phyloP scores from a whole-genome alignment of 768 basidiomycete genomes.

The Pholiota microspora region DNA sequence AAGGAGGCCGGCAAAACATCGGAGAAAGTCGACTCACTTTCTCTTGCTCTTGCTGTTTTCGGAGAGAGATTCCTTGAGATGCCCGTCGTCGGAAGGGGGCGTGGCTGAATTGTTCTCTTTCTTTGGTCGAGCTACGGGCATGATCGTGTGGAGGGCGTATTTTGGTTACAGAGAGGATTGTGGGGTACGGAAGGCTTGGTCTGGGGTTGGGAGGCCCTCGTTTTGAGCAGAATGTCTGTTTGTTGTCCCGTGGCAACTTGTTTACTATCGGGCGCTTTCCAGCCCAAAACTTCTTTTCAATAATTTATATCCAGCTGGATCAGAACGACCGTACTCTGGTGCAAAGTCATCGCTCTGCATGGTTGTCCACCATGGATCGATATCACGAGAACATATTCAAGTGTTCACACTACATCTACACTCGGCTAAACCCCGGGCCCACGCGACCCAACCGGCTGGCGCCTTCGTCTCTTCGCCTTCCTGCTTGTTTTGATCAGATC shows the following conservation, averaged over 20 bases:
- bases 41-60: conserved; percentile 76
- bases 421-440: conserved; percentile 43
- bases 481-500: conserved; percentile 36
- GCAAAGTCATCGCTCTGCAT: conserved; percentile 22
- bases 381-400: conserved; percentile 38
- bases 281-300: conserved; percentile 33
- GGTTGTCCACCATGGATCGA: conserved; percentile 20
- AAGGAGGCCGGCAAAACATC: conserved; percentile 55
- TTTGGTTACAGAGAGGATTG: conserved; percentile 27
- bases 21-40: conserved; percentile 64
- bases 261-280: conserved; percentile 39
- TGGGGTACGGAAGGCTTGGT: conserved; percentile 25
- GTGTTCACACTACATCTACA: conserved; percentile 26
- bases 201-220: conserved; percentile 19
- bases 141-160: conserved; percentile 35
- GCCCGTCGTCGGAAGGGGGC: conserved; percentile 63
- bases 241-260: conserved; percentile 41
- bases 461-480: conserved; percentile 20
- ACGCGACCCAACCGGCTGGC: conserved; percentile 30
- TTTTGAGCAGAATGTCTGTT: conserved; percentile 38
- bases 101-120: conserved; percentile 62
- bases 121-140: conserved; percentile 69
- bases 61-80: conserved; percentile 51
- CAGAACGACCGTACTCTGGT: conserved; percentile 29
- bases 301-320: conserved; percentile 39